A percentile compares a stretch with the other conserved stretches of the same genome.
Conservation (phyloP, 495 filamentous ascomycete species). For the Sordaria brevicollis region DNA sequence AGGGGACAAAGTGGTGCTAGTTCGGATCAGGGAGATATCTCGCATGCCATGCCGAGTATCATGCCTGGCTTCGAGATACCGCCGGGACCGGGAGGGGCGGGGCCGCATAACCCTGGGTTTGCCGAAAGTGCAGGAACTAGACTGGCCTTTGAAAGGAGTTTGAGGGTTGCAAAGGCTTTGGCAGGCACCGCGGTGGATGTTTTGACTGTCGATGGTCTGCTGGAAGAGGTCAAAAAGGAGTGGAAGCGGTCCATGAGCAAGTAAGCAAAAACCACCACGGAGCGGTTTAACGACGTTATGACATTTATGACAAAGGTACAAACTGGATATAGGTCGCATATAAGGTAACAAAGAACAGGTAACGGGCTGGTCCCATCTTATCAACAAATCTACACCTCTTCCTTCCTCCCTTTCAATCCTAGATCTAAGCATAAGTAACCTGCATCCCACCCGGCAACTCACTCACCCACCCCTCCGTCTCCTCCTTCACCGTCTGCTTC, state of each 20-base stretch:
- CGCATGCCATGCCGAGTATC: conserved; percentile 52
- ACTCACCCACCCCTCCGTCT: conserved; percentile 22
- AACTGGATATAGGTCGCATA: not conserved
- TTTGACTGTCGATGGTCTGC: conserved; percentile 31
- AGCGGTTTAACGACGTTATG: not conserved
- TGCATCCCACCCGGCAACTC: conserved; percentile 10
- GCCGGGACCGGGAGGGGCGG: conserved; percentile 29
- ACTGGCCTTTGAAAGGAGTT: conserved; percentile 38
- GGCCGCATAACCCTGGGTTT: conserved; percentile 54
- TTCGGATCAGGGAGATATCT: conserved; percentile 54
- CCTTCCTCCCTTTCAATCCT: not conserved
- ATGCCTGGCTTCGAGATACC: conserved; percentile 47
- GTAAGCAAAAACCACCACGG: not conserved
- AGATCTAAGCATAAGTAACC: not conserved
- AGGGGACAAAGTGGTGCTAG: conserved; percentile 45
- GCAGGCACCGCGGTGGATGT: conserved; percentile 47
- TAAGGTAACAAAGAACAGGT: not conserved
- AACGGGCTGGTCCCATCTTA: not conserved
- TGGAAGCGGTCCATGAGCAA: conserved; percentile 7
- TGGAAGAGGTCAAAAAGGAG: conserved; percentile 28
- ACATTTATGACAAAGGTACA: not conserved
- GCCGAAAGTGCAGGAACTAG: conserved; percentile 44
- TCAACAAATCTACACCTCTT: not conserved
- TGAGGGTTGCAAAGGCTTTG: conserved; percentile 46
- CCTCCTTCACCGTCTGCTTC: conserved; percentile 21